Percentiles rank a stretch among this genome's conserved stretches.
Conservation (phyloP, 2,329 filamentous ascomycete species). For the Fusarium chlamydosporum region DNA sequence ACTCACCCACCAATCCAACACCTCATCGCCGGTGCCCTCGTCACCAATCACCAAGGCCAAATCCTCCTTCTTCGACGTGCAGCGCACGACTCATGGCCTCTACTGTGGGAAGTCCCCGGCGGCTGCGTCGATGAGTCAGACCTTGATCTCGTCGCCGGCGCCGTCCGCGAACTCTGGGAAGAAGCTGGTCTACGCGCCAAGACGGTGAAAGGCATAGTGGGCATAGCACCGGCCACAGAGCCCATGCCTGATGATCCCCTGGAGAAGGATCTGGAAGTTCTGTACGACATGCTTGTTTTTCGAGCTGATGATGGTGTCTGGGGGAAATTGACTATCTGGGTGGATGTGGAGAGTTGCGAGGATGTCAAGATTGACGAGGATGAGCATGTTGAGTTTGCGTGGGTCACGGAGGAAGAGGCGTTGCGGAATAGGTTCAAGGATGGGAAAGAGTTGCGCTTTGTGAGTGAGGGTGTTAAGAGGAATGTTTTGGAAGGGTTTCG, state of each 20-base stretch:
- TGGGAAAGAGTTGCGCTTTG: constrained; percentile 52
- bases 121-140: constrained; percentile 46
- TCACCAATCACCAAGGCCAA: constrained; percentile 39
- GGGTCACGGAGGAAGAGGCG: constrained; percentile 58
- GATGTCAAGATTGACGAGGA: constrained; percentile 53
- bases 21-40: constrained; percentile 48
- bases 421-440: constrained; percentile 45
- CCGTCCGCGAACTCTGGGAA: constrained; percentile 63
- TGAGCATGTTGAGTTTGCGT: constrained; percentile 58
- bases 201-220: constrained; percentile 46
- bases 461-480: constrained; percentile 53
- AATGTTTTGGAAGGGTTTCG: constrained; percentile 55
- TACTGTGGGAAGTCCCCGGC: constrained; percentile 49
- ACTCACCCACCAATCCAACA: constrained; percentile 42
- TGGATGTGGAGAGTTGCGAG: constrained; percentile 48
- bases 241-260: constrained; percentile 23
- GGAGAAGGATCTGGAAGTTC: constrained; percentile 44
- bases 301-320: constrained; percentile 46
- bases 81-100: constrained; percentile 49
- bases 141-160: constrained; percentile 43
- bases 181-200: constrained; percentile 58
- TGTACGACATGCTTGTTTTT: constrained; percentile 46
- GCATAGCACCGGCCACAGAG: constrained; percentile 3
- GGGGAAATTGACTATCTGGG: constrained; percentile 52
- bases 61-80: constrained; percentile 49